Conservation (phyloP, 2,329 filamentous ascomycete genomes). For the Rutstroemia sp. region DNA sequence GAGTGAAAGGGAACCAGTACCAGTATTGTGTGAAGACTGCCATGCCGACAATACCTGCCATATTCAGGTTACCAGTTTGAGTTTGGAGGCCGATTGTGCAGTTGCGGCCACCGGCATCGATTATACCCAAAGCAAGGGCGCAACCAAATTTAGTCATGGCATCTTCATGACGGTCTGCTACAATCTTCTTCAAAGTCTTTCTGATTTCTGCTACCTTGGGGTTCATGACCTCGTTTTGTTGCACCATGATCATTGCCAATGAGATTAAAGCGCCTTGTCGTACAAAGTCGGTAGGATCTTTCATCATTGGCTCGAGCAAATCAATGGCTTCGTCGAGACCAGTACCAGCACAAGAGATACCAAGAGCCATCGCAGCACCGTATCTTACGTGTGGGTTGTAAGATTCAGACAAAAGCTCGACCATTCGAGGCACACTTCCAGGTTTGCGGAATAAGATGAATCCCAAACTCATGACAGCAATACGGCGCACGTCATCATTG, state of each 20-base stretch:
- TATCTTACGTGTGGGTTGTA: conserved; percentile 99
- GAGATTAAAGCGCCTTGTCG: conserved; percentile 93
- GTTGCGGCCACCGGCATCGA: conserved; percentile 95
- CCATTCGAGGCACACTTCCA: conserved; percentile 94
- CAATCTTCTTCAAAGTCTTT: conserved; percentile 89
- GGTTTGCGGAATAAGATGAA: conserved; percentile 99
- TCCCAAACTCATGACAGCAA: conserved; percentile 94
- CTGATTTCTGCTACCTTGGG: conserved; percentile 87
- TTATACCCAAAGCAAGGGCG: conserved; percentile 88
- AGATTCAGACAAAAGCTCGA: conserved; percentile 93
- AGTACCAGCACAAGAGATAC: conserved; percentile 95
- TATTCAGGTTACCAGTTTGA: conserved; percentile 96
- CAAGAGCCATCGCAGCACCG: conserved; percentile 94
- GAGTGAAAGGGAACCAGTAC: conserved; percentile 99
- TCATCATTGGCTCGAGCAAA: conserved; percentile 97
- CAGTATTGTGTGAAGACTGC: conserved; percentile 98
- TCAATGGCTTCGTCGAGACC: conserved; percentile 95
- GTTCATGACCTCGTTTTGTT: conserved; percentile 98
- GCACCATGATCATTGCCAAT: conserved; percentile 97
- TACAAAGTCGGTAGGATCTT: conserved; percentile 97
- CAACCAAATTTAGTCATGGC: conserved; percentile 99
- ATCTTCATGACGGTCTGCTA: conserved; percentile 92
- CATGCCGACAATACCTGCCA: conserved; percentile 96
- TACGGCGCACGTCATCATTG: conserved; percentile 91
- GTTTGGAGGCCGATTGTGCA: conserved; percentile 98